These are phyloP conservation scores for Sarocladium brachiariae DNA, from an alignment of 2,329 filamentous ascomycete genomes.

Conservation along the genomic window DNA sequence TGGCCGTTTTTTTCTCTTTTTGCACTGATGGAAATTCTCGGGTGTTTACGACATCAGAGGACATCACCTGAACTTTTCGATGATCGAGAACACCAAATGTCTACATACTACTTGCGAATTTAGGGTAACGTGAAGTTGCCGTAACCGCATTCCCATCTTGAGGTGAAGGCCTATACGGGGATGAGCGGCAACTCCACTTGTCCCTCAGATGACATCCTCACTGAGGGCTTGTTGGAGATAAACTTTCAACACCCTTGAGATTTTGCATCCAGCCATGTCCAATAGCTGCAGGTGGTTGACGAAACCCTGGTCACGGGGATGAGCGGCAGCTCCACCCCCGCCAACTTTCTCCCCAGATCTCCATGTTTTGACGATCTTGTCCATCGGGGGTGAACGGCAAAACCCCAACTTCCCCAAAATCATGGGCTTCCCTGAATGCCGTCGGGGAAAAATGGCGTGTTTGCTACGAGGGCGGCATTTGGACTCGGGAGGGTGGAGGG, in stretches of 20 bases:
- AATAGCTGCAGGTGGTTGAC: neutral
- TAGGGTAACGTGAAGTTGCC: slow-evolving; percentile 25
- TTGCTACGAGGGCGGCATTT: neutral
- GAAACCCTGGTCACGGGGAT: slow-evolving; percentile 9
- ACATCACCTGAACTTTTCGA: no score
- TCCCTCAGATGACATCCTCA: no score
- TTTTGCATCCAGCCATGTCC: neutral
- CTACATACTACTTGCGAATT: no score
- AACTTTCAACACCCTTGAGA: no score
- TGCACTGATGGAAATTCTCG: no score
- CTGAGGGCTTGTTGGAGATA: no score
- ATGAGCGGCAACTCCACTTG: neutral
- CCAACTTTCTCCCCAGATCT: slow-evolving; percentile 10
- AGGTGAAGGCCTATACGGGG: neutral
- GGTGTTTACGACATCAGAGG: no score
- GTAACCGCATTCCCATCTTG: slow-evolving; percentile 14
- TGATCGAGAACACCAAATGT: neutral
- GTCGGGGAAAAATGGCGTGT: neutral
- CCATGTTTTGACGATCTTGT: neutral
- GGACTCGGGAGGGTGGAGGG: neutral
- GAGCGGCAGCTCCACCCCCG: slow-evolving; percentile 14
- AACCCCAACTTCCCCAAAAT: neutral
- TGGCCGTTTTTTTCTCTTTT: no score
- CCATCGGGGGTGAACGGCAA: slow-evolving; percentile 13
- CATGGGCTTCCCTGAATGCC: neutral